Evolutionary conservation across 1,139 yeast genomes (phyloP), one percentile per base, ranked within the genome.

Genomic region (Blastobotrys capitulatus): DNA sequence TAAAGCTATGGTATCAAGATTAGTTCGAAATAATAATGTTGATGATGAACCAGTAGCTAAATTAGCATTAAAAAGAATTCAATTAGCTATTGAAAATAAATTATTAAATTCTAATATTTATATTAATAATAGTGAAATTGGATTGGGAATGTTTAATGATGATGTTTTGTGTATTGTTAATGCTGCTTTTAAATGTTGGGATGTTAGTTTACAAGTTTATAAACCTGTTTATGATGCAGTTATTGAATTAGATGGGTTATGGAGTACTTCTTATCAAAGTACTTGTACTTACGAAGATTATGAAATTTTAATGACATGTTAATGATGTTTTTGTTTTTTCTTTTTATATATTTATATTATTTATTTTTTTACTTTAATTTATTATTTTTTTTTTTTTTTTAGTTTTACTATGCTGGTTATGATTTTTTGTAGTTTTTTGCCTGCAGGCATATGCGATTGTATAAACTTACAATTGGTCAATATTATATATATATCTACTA

Each of bases 191-290:
- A 48, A 51, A 10, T 55, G 59, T 41, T 59, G 63, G 61, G 47
- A 55, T 35, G 47, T 52, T 12, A 53, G 56, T 38, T 44, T 54
- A 2, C 54, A 48, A 16, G 52, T 56, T 6, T 60, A 60, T 40
- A 49, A 52, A 49, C 63, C 62, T 0, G 47, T 60, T 10, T 60
- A 58, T 44, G 55, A 57, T 27, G 48, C 54, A 6, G 25, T 59
- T 29, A 34, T 53, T 9, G 45, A 48, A 19, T 52, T 52, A 19
- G 49, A 51, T 44, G 43, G 46, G 34, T 32, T 56, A 13, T 56
- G 59, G 59, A 46, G 35, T 29, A 2, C 44, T 26, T 2, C 22
- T 15, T 10, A 15, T 15, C 2, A 22, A 6, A 15, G 26, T 37
- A 16, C 15, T 26, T 22, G 6, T 22, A 22, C 4, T 22, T 22